Percentiles rank a stretch among this genome's conserved stretches.
These are phyloP conservation scores for Trichosporon ovoides DNA, from an alignment of 1,284 basidiomycete genomes.

Conservation along the genomic window DNA sequence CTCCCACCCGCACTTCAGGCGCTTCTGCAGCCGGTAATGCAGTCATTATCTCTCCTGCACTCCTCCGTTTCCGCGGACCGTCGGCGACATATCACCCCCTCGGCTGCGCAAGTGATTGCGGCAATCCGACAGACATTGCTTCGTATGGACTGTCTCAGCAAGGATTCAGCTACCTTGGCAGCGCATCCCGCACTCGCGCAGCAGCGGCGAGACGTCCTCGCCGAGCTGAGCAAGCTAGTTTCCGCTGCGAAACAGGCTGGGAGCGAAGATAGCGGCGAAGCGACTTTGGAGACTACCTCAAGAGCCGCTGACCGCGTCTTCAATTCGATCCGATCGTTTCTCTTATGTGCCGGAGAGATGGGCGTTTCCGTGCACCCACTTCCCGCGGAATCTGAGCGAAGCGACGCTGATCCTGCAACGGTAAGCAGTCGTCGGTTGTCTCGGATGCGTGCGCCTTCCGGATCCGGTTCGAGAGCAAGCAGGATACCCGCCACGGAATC, in stretches of 20 bases:
- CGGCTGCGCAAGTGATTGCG: slow-evolving; percentile 75
- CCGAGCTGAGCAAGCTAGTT: slow-evolving; percentile 76
- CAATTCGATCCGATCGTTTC: slow-evolving; percentile 49
- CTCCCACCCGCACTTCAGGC: slow-evolving; percentile 27
- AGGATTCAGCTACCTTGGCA: slow-evolving; percentile 69
- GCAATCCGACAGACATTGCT: slow-evolving; percentile 85
- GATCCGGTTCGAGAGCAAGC: not conserved
- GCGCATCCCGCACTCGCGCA: slow-evolving; percentile 63
- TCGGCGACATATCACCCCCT: slow-evolving; percentile 50
- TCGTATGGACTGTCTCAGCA: slow-evolving; percentile 76
- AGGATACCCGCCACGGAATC: not conserved
- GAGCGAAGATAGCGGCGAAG: slow-evolving; percentile 20
- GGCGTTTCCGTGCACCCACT: slow-evolving; percentile 56
- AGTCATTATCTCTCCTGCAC: slow-evolving; percentile 78
- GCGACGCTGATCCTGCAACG: not conserved
- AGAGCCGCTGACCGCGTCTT: slow-evolving; percentile 50
- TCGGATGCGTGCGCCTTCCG: not conserved
- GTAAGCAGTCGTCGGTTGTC: not conserved
- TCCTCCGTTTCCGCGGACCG: slow-evolving; percentile 72
- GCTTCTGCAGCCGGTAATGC: slow-evolving; percentile 58
- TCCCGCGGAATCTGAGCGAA: not conserved
- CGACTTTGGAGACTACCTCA: slow-evolving; percentile 47
- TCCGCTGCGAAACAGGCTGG: slow-evolving; percentile 68
- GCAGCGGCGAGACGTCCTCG: slow-evolving; percentile 75
- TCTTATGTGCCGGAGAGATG: slow-evolving; percentile 67